These are phyloP conservation scores for Ceriops zippeliana DNA, from an alignment of 345 rosid genomes.

Conservation along the genomic window DNA sequence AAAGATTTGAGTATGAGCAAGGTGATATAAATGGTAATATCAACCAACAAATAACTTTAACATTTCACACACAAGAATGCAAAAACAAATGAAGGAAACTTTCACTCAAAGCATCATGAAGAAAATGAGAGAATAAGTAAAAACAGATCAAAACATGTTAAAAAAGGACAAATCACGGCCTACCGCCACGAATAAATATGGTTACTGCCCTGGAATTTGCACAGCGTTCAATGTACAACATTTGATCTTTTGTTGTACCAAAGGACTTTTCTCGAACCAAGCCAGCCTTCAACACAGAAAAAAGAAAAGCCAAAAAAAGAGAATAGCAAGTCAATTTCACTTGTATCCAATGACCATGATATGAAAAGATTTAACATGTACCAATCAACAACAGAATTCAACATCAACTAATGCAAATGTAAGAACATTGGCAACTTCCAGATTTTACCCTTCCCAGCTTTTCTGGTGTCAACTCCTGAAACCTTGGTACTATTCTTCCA, in stretches of 20 bases:
- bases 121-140: background rate
- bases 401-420: background rate
- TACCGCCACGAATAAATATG: slow-evolving; percentile 95
- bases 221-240: slow-evolving; percentile 78
- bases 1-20: no score
- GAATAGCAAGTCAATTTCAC: background rate
- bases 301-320: background rate
- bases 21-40: background rate
- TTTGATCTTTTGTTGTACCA: slow-evolving; percentile 77
- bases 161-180: background rate
- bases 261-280: slow-evolving; percentile 71
- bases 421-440: background rate
- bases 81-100: background rate
- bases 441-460: slow-evolving; percentile 77
- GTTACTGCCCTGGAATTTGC: slow-evolving; percentile 84
- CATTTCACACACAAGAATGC: background rate
- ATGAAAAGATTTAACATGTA: background rate
- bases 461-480: slow-evolving; percentile 92
- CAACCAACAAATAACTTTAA: background rate
- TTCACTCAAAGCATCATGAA: background rate
- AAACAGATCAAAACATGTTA: background rate
- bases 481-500: slow-evolving; percentile 95
- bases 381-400: background rate
- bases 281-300: slow-evolving; percentile 57
- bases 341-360: background rate